phyloP scores from a whole-genome alignment of 1,284 basidiomycete species.

The Ustilago lituana region DNA sequence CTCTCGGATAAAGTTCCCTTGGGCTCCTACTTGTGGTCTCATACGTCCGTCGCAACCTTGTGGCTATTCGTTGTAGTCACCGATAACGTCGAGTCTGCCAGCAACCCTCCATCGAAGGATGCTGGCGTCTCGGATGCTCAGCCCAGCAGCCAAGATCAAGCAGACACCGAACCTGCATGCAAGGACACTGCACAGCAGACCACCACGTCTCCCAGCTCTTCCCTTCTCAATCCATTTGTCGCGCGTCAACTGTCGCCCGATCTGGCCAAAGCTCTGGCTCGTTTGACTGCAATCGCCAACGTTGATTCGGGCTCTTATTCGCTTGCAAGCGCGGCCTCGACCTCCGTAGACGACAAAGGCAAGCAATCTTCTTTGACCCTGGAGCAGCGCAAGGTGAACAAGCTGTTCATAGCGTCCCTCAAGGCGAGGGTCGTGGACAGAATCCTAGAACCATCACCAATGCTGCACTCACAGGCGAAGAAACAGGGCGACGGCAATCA shows the following conservation, averaged over 20 bases:
- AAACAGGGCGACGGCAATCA: background rate
- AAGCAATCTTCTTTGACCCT: constrained; percentile 20
- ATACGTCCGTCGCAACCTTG: background rate
- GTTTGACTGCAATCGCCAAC: constrained; percentile 1
- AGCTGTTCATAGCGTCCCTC: constrained; percentile 18
- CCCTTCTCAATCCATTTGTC: background rate
- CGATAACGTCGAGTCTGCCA: background rate
- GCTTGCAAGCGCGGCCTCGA: constrained; percentile 6
- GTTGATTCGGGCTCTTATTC: constrained; percentile 16
- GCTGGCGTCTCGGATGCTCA: constrained; percentile 1
- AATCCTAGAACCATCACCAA: too few relatives aligned
- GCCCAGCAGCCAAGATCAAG: background rate
- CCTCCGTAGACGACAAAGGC: constrained; percentile 8
- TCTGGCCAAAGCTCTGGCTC: constrained; percentile 6
- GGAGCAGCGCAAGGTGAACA: constrained; percentile 24
- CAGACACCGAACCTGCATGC: background rate
- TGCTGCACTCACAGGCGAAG: background rate
- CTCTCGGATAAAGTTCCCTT: background rate
- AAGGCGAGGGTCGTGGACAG: constrained; percentile 7
- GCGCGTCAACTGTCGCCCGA: constrained; percentile 8
- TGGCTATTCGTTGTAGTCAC: constrained; percentile 24
- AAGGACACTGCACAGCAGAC: background rate
- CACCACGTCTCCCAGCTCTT: background rate
- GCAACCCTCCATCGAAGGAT: background rate
- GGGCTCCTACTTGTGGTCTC: background rate